phyloP scores from a whole-genome alignment of 2,329 filamentous ascomycete genomes.

The Ophiobolus disseminans region DNA sequence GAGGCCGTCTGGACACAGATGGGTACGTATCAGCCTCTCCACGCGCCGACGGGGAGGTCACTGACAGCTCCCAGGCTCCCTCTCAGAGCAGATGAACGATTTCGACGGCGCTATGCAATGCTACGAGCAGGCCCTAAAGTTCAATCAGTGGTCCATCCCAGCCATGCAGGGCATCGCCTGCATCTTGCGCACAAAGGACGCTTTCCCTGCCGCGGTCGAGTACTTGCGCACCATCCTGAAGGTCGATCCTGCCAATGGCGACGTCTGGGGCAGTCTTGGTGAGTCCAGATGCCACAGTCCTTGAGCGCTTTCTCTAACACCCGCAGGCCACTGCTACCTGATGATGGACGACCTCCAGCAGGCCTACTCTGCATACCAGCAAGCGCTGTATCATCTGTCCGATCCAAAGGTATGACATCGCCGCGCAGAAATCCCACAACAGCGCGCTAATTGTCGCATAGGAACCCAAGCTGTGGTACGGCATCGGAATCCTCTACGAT shows the following conservation, averaged over 20 bases:
- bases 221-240: constrained; percentile 91
- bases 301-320: constrained; percentile 18
- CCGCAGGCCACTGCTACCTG: constrained; percentile 88
- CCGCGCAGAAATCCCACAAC: not conserved
- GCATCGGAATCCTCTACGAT: constrained; percentile 96
- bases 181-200: constrained; percentile 88
- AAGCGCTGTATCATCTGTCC: constrained; percentile 87
- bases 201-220: constrained; percentile 92
- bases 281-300: constrained; percentile 40
- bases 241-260: constrained; percentile 86
- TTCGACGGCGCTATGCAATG: constrained; percentile 87
- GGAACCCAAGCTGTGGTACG: constrained; percentile 99
- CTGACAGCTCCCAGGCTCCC: constrained; percentile 66
- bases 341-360: constrained; percentile 99
- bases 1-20: constrained; percentile 92
- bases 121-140: constrained; percentile 87
- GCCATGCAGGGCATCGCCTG: constrained; percentile 95
- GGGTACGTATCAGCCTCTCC: constrained; percentile 63
- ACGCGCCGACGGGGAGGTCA: not conserved
- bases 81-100: constrained; percentile 87
- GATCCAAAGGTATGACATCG: constrained; percentile 77
- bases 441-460: constrained; percentile 43
- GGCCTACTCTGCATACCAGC: constrained; percentile 95
- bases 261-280: constrained; percentile 96
- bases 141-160: constrained; percentile 85